These are phyloP conservation scores for Medakamo hakoo DNA, from an alignment of 139 green algal genomes.

Conservation along the genomic window DNA sequence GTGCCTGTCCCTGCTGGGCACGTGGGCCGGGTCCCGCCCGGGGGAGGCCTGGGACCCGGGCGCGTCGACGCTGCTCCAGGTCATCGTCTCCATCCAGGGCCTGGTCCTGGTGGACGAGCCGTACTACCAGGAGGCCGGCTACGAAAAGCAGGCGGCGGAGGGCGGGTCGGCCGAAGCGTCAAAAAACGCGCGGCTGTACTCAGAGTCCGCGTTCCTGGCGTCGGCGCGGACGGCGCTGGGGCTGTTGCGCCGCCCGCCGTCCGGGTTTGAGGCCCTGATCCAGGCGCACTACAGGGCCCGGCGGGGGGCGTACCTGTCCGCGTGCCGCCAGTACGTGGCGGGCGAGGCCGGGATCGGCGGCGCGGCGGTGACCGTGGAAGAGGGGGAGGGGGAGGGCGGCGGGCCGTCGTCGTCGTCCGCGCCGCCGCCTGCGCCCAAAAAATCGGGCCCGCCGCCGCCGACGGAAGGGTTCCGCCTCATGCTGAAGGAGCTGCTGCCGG, in stretches of 20 bases:
- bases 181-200: slow-evolving; percentile 26
- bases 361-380: neutral
- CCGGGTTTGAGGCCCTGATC: slow-evolving; percentile 12
- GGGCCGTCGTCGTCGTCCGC: too few relatives aligned
- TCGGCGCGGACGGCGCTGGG: slow-evolving; percentile 20
- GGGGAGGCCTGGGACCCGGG: slow-evolving; percentile 57
- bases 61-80: slow-evolving; percentile 48
- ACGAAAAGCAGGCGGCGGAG: slow-evolving; percentile 14
- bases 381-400: neutral
- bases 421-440: too few relatives aligned
- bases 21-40: slow-evolving; percentile 44
- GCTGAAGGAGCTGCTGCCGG: slow-evolving; percentile 5
- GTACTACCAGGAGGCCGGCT: slow-evolving; percentile 61
- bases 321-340: neutral
- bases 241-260: slow-evolving; percentile 16
- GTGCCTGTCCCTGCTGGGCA: slow-evolving; percentile 74
- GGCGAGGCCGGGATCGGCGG: neutral
- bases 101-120: slow-evolving; percentile 71
- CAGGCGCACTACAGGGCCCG: slow-evolving; percentile 6
- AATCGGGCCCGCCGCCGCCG: neutral
- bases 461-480: slow-evolving; percentile 7
- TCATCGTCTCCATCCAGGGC: slow-evolving; percentile 75
- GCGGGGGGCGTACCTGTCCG: neutral
- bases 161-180: slow-evolving; percentile 19
- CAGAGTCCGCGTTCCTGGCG: slow-evolving; percentile 27